Conservation (phyloP, 2,329 filamentous ascomycete genomes). For the Eutypella sp. region DNA sequence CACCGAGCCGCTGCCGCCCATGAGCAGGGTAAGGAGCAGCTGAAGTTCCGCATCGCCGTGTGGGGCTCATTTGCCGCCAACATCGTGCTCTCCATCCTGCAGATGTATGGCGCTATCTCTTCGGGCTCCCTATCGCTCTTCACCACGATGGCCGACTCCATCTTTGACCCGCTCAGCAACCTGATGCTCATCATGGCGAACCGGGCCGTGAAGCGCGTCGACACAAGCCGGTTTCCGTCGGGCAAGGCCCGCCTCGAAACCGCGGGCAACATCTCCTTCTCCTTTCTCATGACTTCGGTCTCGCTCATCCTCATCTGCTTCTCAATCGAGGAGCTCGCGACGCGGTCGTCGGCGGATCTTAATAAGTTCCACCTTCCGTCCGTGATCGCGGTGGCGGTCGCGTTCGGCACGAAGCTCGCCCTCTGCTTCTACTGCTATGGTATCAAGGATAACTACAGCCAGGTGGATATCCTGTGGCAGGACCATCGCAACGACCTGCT, state of each 20-base stretch:
- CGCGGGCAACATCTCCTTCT: constrained; percentile 92
- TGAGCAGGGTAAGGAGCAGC: constrained; percentile 72
- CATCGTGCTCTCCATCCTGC: constrained; percentile 69
- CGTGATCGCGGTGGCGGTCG: constrained; percentile 77
- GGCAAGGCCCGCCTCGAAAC: constrained; percentile 94
- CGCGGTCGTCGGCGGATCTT: constrained; percentile 41
- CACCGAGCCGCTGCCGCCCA: constrained; percentile 78
- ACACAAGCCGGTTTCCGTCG: constrained; percentile 79
- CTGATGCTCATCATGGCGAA: constrained; percentile 81
- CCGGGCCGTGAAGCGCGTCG: constrained; percentile 82
- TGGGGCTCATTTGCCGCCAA: constrained; percentile 75
- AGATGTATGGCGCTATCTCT: constrained; percentile 82
- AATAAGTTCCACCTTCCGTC: constrained; percentile 75
- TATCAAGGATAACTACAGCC: constrained; percentile 83
- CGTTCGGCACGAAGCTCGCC: constrained; percentile 76
- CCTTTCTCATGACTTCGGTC: constrained; percentile 90
- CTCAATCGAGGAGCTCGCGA: constrained; percentile 65
- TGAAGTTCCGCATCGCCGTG: constrained; percentile 65
- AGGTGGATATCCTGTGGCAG: constrained; percentile 90
- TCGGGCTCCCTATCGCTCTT: constrained; percentile 93
- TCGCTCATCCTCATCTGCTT: constrained; percentile 91
- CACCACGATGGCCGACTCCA: constrained; percentile 92
- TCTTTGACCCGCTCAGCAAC: constrained; percentile 91
- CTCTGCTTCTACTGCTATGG: constrained; percentile 93
- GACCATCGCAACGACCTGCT: constrained; percentile 97